Evolutionary conservation across 192 early-diverging fungal species (phyloP).

Genomic region (Rhizophagus sp.): DNA sequence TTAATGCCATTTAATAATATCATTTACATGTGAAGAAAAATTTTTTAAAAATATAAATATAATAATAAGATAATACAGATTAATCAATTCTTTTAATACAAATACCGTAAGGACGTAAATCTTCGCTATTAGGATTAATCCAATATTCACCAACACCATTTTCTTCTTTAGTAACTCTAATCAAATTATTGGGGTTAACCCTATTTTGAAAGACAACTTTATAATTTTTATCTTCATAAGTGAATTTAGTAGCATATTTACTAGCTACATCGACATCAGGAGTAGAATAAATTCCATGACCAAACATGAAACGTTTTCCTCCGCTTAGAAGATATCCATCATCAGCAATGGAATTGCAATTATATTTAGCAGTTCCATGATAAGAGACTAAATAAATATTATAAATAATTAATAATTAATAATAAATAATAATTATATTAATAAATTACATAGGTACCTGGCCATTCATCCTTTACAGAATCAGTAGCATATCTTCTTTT

Average conservation of each 20-base stretch:
- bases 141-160: slow-evolving; percentile 1
- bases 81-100: neutral
- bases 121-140: neutral
- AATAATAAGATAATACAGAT: neutral
- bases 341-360: slow-evolving; percentile 8
- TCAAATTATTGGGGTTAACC: slow-evolving; percentile 14
- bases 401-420: neutral
- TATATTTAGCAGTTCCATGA: slow-evolving; percentile 26
- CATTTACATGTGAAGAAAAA: too few species aligned
- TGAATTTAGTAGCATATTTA: slow-evolving; percentile 6
- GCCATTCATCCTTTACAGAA: slow-evolving; percentile 23
- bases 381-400: slow-evolving; percentile 9
- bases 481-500: neutral
- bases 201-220: slow-evolving; percentile 17
- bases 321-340: slow-evolving; percentile 17
- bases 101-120: slow-evolving; percentile 1
- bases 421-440: neutral
- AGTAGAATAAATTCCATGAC: slow-evolving; percentile 23
- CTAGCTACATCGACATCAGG: slow-evolving; percentile 16
- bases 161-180: neutral
- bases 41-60: too few species aligned
- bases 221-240: neutral
- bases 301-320: slow-evolving; percentile 28
- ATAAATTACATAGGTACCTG: neutral
- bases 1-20: too few species aligned